Evolutionary conservation across 441 rosid genomes (phyloP).

Genomic region (Erodium texanum): DNA sequence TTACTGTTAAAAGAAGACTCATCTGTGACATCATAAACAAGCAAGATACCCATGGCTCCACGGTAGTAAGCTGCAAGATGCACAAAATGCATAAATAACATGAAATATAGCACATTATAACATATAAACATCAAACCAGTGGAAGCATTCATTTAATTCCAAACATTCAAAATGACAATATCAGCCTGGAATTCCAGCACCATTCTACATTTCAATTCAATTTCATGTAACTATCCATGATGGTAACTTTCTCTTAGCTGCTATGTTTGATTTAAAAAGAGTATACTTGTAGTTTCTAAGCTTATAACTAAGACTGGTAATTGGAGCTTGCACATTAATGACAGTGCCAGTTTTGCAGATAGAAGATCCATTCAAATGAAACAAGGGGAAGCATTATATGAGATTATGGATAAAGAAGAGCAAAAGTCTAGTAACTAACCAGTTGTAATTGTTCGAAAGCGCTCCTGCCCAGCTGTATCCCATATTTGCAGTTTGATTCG

Average conservation of each 20-base stretch:
- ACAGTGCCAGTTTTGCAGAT: neutral
- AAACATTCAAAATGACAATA: neutral
- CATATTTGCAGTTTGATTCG: conserved; percentile 92
- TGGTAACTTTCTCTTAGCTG: neutral
- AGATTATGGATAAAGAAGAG: neutral
- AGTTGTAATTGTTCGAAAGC: conserved; percentile 96
- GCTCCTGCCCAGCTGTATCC: conserved; percentile 99
- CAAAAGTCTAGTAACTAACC: conserved; percentile 32
- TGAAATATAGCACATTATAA: neutral
- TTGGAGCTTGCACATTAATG: neutral
- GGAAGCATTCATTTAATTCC: no score
- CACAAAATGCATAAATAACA: neutral
- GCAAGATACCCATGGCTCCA: conserved; percentile 95
- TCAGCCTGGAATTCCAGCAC: neutral
- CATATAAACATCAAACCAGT: neutral
- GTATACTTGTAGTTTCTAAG: neutral
- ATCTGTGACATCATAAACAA: conserved; percentile 91
- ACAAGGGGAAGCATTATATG: neutral
- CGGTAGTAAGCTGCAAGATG: conserved; percentile 71
- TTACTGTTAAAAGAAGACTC: conserved; percentile 94
- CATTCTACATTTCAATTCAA: neutral
- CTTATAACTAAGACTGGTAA: neutral
- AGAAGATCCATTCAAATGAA: neutral
- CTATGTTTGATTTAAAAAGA: neutral
- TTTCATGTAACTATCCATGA: neutral